Evolutionary conservation across 2,329 filamentous ascomycete species (phyloP).

Genomic region (Cladosporium sp.): DNA sequence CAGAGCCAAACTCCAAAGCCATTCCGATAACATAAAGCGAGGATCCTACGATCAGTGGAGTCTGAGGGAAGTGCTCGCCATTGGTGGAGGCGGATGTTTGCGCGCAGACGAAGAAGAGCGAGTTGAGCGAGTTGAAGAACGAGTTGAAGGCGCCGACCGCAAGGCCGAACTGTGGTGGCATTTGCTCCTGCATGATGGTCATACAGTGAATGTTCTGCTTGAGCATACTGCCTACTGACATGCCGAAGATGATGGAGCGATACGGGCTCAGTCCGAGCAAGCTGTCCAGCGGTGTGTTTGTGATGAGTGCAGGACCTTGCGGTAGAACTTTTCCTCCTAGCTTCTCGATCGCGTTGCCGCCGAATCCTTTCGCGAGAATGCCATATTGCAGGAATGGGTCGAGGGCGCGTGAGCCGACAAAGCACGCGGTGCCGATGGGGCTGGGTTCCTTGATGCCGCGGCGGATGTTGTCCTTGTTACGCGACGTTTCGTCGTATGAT

Average conservation of each 20-base stretch:
- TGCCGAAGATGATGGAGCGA: conserved; percentile 52
- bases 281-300: conserved; percentile 43
- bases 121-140: conserved; percentile 56
- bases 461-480: conserved; percentile 32
- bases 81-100: conserved; percentile 49
- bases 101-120: conserved; percentile 54
- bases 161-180: conserved; percentile 47
- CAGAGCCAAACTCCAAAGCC: conserved; percentile 55
- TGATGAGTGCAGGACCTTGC: conserved; percentile 43
- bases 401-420: conserved; percentile 49
- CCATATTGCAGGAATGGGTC: conserved; percentile 52
- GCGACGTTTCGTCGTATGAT: conserved; percentile 9
- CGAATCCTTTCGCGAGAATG: conserved; percentile 48
- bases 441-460: conserved; percentile 45
- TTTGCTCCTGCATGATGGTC: conserved; percentile 51
- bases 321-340: conserved; percentile 49
- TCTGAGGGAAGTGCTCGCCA: conserved; percentile 44
- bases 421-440: conserved; percentile 41
- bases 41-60: conserved; percentile 50
- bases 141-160: conserved; percentile 55
- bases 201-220: conserved; percentile 61
- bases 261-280: conserved; percentile 52
- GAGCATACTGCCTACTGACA: conserved; percentile 53
- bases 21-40: conserved; percentile 55
- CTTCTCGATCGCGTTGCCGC: conserved; percentile 45